Conservation (phyloP, 1,284 basidiomycete species). For the Wallemia mellicola region DNA sequence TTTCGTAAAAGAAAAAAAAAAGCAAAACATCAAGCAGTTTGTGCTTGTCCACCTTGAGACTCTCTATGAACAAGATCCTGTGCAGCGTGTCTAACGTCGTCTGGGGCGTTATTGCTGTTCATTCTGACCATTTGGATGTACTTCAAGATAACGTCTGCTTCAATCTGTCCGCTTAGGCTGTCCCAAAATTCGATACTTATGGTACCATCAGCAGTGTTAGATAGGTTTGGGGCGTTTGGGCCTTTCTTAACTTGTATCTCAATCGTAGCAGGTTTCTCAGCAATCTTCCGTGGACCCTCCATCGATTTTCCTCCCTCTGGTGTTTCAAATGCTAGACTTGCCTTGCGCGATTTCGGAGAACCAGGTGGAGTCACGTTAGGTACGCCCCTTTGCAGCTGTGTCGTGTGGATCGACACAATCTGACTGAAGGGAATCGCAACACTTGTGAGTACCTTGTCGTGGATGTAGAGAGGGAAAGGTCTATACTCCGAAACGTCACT, state of each 20-base stretch:
- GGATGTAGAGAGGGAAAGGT: not conserved
- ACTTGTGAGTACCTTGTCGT: not conserved
- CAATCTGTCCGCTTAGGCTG: not conserved
- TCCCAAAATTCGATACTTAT: not conserved
- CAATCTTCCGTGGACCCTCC: not conserved
- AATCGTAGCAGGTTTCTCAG: not conserved
- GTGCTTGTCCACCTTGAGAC: not conserved
- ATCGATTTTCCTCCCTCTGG: not conserved
- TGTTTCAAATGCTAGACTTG: not conserved
- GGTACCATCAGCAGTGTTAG: not conserved
- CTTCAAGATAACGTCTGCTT: not conserved
- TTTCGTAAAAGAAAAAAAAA: not conserved
- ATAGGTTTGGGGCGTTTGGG: too few relatives aligned
- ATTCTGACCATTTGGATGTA: not conserved
- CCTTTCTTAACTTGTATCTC: not conserved
- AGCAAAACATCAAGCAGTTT: not conserved
- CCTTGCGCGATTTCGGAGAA: not conserved
- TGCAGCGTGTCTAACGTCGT: not conserved
- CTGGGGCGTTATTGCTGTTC: not conserved
- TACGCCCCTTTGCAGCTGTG: not conserved
- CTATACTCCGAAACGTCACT: not conserved
- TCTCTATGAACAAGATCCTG: not conserved
- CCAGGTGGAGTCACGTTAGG: not conserved
- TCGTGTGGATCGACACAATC: not conserved
- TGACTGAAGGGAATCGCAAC: not conserved